These are phyloP conservation scores for Prunella vulgaris DNA, from an alignment of 257 asterid species.

Conservation along the genomic window DNA sequence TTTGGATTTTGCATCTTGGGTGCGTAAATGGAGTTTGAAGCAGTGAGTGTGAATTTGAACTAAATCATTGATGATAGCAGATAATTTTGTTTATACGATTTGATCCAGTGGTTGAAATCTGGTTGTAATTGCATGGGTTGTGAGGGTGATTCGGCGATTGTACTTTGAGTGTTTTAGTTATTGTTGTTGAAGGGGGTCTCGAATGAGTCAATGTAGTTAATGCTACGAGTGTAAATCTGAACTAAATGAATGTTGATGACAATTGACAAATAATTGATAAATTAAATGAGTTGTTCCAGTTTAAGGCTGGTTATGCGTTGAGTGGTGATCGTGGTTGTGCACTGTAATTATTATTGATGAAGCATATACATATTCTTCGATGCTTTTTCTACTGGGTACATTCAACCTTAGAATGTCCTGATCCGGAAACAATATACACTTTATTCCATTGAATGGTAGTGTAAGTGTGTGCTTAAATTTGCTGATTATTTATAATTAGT, in stretches of 20 bases:
- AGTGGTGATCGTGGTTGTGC: background rate
- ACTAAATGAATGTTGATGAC: background rate
- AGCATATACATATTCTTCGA: background rate
- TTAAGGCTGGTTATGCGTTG: background rate
- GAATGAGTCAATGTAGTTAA: background rate
- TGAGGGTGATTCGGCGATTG: background rate
- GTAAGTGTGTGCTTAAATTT: background rate
- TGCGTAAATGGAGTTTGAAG: background rate
- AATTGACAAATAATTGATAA: background rate
- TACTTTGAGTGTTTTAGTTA: background rate
- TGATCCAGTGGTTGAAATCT: background rate
- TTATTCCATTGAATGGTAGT: background rate
- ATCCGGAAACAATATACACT: background rate
- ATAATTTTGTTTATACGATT: background rate
- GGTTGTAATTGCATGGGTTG: background rate
- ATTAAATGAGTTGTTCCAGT: constrained; percentile 3
- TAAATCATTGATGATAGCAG: background rate
- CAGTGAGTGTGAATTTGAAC: background rate
- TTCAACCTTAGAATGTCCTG: background rate
- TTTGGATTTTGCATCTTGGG: background rate
- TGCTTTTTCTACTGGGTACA: background rate
- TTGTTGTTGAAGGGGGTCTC: background rate
- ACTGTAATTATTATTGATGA: background rate
- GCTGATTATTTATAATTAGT: background rate
- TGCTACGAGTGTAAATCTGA: background rate